Evolutionary conservation across 2,329 filamentous ascomycete genomes (phyloP).

Genomic region (Xylaria sp.): DNA sequence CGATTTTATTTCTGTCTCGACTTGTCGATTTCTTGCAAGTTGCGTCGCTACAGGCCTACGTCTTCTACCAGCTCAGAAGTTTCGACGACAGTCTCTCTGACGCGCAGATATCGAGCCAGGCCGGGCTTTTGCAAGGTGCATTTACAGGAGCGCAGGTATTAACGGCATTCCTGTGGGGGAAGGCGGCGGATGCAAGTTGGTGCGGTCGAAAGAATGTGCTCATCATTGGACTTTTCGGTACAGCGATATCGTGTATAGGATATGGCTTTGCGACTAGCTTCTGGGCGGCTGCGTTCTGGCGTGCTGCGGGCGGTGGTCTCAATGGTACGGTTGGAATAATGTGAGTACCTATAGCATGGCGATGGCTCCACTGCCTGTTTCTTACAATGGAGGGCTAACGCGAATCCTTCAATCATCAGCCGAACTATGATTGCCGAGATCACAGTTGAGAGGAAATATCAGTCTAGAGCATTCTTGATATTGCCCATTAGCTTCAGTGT

Average conservation of each 20-base stretch:
- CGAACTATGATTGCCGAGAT: constrained; percentile 62
- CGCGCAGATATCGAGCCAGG: constrained; percentile 70
- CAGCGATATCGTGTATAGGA: constrained; percentile 72
- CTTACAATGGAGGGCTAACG: constrained; percentile 8
- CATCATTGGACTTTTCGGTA: constrained; percentile 74
- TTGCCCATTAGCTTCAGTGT: constrained; percentile 61
- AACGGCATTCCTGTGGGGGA: constrained; percentile 78
- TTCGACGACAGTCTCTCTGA: constrained; percentile 66
- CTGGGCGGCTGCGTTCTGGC: constrained; percentile 70
- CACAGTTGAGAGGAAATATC: constrained; percentile 59
- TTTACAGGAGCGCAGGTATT: constrained; percentile 80
- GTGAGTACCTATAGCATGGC: constrained; percentile 48
- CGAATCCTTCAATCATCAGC: constrained; percentile 37
- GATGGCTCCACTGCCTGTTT: background rate
- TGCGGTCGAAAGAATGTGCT: constrained; percentile 75
- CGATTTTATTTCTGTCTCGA: constrained; percentile 74
- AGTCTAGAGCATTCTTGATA: constrained; percentile 59
- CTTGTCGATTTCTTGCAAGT: constrained; percentile 79
- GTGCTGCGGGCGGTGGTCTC: constrained; percentile 69
- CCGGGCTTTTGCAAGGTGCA: constrained; percentile 74
- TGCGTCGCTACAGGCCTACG: constrained; percentile 74
- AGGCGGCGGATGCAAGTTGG: constrained; percentile 67
- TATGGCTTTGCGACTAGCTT: constrained; percentile 78
- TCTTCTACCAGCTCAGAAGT: constrained; percentile 79
- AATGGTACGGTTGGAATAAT: constrained; percentile 62